Evolutionary conservation across 257 asterid species (phyloP).

Genomic region (Scutellaria minor): DNA sequence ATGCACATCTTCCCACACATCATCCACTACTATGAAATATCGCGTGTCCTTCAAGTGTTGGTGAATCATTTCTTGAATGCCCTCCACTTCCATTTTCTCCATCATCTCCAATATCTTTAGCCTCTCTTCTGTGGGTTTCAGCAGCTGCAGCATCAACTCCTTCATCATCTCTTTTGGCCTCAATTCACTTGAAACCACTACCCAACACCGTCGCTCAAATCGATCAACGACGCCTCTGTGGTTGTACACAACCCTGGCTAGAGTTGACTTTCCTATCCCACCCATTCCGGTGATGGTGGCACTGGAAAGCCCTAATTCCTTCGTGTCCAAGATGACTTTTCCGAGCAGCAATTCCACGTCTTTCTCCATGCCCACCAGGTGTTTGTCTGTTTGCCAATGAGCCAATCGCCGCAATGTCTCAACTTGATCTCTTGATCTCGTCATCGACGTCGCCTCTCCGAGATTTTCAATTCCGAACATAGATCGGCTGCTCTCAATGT

Average conservation of each 20-base stretch:
- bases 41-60: neutral
- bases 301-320: neutral
- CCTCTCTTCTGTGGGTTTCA: neutral
- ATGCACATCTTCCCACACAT: neutral
- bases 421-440: neutral
- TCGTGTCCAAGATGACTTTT: neutral
- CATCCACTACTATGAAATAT: constrained; percentile 23
- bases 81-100: too few relatives aligned
- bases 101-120: neutral
- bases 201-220: constrained; percentile 32
- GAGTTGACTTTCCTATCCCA: neutral
- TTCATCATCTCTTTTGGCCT: constrained; percentile 12
- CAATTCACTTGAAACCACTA: constrained; percentile 27
- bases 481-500: neutral
- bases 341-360: neutral
- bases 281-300: neutral
- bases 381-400: neutral
- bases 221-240: neutral
- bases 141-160: neutral
- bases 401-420: neutral
- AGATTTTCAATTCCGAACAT: neutral
- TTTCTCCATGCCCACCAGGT: neutral
- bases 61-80: neutral
- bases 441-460: neutral
- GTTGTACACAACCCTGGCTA: constrained; percentile 10